Evolutionary conservation across 352 stramenopile genomes (phyloP), one percentile per base, ranked within the genome.

Genomic region (Phytophthora megakarya): DNA sequence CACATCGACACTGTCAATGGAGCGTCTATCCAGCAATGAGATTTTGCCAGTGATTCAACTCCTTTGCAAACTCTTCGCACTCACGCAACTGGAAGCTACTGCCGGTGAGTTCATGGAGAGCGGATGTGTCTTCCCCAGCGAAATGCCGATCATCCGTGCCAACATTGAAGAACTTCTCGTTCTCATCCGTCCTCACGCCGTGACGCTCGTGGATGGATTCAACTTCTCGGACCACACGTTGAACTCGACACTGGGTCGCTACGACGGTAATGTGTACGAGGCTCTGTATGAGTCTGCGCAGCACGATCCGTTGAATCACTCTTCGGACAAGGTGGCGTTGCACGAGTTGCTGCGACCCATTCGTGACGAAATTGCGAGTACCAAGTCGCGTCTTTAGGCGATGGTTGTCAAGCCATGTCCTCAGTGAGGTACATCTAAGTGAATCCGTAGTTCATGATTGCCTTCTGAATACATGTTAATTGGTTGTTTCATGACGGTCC

Each of bases 261-360:
- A 80, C 45, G 81, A 93, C 50, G 86, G 84, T 18, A 78, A 88
- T 12, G 75, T 91, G 40, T 93, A 95, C 73, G 76, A 90, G 40
- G 79, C 80, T 52, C 53, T 91, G 49, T 88, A 84, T 39, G 73
- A 74, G 47, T 78, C 76, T 40, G 70, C 77, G n/a, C 69, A 88
- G 70, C 76, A 78, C 53, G 77, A 92, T 18, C 80, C 78, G 1
- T 53, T 92, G 56, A 92, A 92, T 62, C 57, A 75, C 35, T 70
- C 72, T 15, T 81, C 73, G 23, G 81, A 86, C 53, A 87, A 86
- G 60, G 72, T 89, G 32, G 81, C 79, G 16, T 75, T 90, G 57
- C 56, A 80, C 40, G 79, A 89, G 73, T 64, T 90, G 50, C 56
- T 90, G 35, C 50, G 67, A 39, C 81, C 77, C n/a, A 90, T 90